Evolutionary conservation across 129 eudicot genomes (phyloP), one percentile per base, ranked within the genome.

Genomic region (Escallonia herrerae): DNA sequence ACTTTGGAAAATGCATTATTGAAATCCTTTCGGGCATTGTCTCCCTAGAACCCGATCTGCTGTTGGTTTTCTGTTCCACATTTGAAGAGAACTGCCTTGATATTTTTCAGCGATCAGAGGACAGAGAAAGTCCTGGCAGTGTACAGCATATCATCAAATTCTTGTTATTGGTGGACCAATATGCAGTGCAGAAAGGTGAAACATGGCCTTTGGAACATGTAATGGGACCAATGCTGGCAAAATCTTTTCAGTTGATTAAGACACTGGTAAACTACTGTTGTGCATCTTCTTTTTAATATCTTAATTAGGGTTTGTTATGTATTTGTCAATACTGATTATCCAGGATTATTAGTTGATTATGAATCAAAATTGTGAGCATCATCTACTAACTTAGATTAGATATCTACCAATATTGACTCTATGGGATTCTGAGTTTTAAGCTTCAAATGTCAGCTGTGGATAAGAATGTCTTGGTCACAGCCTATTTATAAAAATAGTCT

Each of bases 141-240:
- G 46, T 79, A 11, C 82, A 76, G 59, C 74, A 72, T 73, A 56
- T 80, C 63, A 77, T 76, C 57, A 74, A 74, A 42, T 93, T 93
- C 78, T 74, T 89, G 64, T 68, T 74, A 54, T 56, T 78, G 60
- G 65, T 88, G 65, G 87, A 89, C 60, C 58, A 81, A 57, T 75
- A 81, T 77, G 91, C 90, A n/a, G 81, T 81, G 67, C 72, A 47
- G 74, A 80, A 74, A 86, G 96, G 90, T 66, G 90, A 89, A 74
- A 62, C 73, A 4, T 93, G 99, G 99, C 99, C 99, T 43, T 69
- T 87, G 62, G 68, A 47, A 50, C 51, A 78, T 64, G 66, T 93
- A 58, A 84, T 89, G 70, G 99, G 95, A 22, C 96, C 99, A 38
- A 74, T 79, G 70, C 49, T 93, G 77, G 71, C 72, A 2, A 78